phyloP scores from a whole-genome alignment of 345 rosid genomes.

The Abelmoschus esculentus region DNA sequence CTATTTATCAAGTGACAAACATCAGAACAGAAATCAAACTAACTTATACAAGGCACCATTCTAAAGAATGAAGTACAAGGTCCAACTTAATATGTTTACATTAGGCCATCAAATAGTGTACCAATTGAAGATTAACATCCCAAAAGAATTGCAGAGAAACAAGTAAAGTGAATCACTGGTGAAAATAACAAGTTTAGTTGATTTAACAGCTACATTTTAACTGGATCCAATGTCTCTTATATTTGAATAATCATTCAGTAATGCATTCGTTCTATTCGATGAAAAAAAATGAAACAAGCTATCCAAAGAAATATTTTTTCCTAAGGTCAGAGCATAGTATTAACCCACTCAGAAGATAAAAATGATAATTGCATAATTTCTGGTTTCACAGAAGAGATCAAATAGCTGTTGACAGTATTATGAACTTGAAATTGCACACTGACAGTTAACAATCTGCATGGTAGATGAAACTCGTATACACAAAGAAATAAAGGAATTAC shows the following conservation, averaged over 20 bases:
- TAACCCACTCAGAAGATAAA: neutral
- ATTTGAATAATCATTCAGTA: neutral
- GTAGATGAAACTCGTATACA: constrained; percentile 8
- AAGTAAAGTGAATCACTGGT: neutral
- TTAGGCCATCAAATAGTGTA: neutral
- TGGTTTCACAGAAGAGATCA: neutral
- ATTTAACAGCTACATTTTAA: neutral
- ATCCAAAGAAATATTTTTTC: neutral
- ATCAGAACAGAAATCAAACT: neutral
- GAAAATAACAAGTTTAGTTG: neutral
- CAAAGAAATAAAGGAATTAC: constrained; percentile 39
- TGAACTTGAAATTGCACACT: neutral
- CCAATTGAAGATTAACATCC: neutral
- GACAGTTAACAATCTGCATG: constrained; percentile 4
- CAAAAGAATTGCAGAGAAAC: neutral
- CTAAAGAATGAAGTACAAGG: neutral
- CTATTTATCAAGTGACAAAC: neutral
- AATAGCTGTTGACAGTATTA: neutral
- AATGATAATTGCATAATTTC: neutral
- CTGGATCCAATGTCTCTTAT: neutral
- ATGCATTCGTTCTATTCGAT: neutral
- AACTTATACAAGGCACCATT: neutral
- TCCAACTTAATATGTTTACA: neutral
- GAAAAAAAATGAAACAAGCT: neutral
- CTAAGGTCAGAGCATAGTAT: neutral